Conservation (phyloP, 306 rosid genomes). For the Vigna hirtella region DNA sequence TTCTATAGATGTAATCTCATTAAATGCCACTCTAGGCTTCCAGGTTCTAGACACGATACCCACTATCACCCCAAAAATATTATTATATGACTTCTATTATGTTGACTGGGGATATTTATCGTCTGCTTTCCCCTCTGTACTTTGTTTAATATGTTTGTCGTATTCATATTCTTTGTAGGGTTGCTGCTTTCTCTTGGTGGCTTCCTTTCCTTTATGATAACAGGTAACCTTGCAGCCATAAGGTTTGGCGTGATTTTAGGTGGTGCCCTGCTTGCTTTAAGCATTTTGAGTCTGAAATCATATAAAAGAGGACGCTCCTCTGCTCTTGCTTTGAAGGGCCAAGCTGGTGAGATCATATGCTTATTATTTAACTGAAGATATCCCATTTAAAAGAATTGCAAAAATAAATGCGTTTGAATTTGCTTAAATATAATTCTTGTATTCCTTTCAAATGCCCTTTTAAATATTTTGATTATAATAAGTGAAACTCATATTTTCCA, state of each 20-base stretch:
- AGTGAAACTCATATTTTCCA: neutral
- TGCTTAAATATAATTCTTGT: neutral
- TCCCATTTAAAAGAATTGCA: neutral
- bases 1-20: neutral
- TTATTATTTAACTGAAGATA: conserved; percentile 26
- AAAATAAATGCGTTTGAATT: neutral
- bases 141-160: conserved; percentile 37
- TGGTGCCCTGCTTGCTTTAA: conserved; percentile 70
- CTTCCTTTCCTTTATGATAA: conserved; percentile 86
- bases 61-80: neutral
- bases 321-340: conserved; percentile 79
- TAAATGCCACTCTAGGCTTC: neutral
- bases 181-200: conserved; percentile 85
- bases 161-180: conserved; percentile 64
- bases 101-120: conserved; percentile 18
- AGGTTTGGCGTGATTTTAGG: conserved; percentile 97
- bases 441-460: neutral
- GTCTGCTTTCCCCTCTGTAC: conserved; percentile 14
- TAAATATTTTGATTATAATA: neutral
- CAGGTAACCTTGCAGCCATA: conserved; percentile 77
- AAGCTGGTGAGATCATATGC: conserved; percentile 68
- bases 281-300: conserved; percentile 75
- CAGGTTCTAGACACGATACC: too few species aligned
- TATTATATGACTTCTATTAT: conserved; percentile 28
- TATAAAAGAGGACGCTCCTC: conserved; percentile 65